Base-by-base conservation (phyloP, 129 eudicot species). In the Flaveria brownii region DNA sequence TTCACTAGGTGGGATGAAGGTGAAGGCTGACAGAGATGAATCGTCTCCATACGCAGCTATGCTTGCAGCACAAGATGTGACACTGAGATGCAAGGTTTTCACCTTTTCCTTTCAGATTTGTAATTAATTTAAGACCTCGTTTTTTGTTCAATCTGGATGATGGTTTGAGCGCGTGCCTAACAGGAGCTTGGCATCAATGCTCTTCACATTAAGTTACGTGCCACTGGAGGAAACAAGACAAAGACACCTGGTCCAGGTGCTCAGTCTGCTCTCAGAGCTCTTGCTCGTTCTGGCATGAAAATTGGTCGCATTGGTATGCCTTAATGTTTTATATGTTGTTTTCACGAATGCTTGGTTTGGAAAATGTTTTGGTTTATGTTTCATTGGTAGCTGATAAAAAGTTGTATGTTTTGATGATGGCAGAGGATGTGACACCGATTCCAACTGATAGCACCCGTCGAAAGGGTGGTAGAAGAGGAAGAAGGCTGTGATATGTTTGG, bases 391-490 rank as follows among this genome's bases (percentile, higher is more conserved):
- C 69, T 63, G 22, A 63, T 63, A 14, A 4, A 13, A 6, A 14
- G 20, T 14, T 47, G 61, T 50, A 5, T 28, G 17, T 8, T 33
- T 72, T 52, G 14, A 12, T 33, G 14, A 10, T 68, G 16, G 54
- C 85, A 82, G 85, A 82, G 85, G 85, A 82, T 8, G 85, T 82
- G 64, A 82, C 85, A 42, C 85, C 85, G 10, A 71, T 82, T 26
- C 85, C 85, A 54, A 82, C 85, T 0, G 85, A 82, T n/a, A 77
- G 82, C 56, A 82, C 85, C 8, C 82, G 85, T 20, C 74, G 85
- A 46, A 82, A 82, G 65, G 74, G 85, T 46, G 85, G 85, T 28
- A 82, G 85, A 47, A 82, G 85, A 39, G 85, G 85, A 82, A 72
- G 85, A 33, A 72, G 85, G 71, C 69, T 82, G 43, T 20, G 67